phyloP scores from a whole-genome alignment of 2,329 filamentous ascomycete genomes.

The Mollisia scopiformis region DNA sequence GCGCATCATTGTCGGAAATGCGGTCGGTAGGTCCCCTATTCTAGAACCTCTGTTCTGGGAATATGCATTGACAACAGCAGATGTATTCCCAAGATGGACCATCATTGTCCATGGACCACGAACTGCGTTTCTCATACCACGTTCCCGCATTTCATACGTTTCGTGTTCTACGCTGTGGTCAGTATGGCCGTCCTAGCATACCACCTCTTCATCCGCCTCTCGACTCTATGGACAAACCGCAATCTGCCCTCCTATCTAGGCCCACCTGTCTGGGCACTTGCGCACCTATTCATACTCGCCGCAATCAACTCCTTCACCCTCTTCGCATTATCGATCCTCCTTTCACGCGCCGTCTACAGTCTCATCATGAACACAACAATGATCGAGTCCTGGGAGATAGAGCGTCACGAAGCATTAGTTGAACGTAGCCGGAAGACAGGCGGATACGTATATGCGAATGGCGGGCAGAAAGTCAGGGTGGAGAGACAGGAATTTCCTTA shows the following conservation, averaged over 20 bases:
- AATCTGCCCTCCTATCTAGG: slow-evolving; percentile 75
- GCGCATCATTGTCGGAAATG: slow-evolving; percentile 84
- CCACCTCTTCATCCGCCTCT: slow-evolving; percentile 62
- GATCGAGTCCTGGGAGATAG: slow-evolving; percentile 79
- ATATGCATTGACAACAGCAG: slow-evolving; percentile 32
- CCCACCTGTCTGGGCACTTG: slow-evolving; percentile 61
- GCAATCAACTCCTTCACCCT: slow-evolving; percentile 61
- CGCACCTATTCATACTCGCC: slow-evolving; percentile 61
- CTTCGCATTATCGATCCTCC: slow-evolving; percentile 66
- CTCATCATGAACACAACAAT: slow-evolving; percentile 74
- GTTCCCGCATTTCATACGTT: slow-evolving; percentile 81
- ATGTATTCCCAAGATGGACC: slow-evolving; percentile 82
- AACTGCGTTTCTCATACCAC: slow-evolving; percentile 85
- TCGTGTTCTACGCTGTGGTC: slow-evolving; percentile 68
- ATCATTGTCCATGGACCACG: slow-evolving; percentile 83
- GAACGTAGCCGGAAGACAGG: slow-evolving; percentile 47
- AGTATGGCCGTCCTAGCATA: slow-evolving; percentile 63
- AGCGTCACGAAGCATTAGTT: slow-evolving; percentile 62
- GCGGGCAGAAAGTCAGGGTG: slow-evolving; percentile 55
- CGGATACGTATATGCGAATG: slow-evolving; percentile 42
- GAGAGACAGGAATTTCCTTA: slow-evolving; percentile 78
- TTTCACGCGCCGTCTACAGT: slow-evolving; percentile 62
- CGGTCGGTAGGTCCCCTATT: slow-evolving; percentile 48
- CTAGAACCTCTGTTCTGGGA: neutral
- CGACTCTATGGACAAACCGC: slow-evolving; percentile 65